Evolutionary conservation across 495 filamentous ascomycete species (phyloP).

Genomic region (Xylaria bambusicola): DNA sequence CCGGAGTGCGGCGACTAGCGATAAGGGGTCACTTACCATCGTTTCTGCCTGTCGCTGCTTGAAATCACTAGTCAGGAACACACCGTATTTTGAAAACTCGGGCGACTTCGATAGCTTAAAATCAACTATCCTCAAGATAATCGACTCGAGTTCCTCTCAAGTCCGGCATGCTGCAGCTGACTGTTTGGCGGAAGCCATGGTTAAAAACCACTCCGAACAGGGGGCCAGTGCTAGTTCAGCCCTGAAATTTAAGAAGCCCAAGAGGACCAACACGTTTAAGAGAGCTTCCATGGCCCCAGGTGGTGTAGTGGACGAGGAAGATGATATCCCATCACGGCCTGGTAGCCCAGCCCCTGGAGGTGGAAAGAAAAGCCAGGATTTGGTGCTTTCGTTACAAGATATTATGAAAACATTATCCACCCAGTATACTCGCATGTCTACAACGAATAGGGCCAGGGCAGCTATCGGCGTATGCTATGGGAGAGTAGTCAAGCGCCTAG

Average conservation of each 20-base stretch:
- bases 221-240: slow-evolving; percentile 53
- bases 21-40: slow-evolving; percentile 83
- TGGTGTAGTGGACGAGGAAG: slow-evolving; percentile 65
- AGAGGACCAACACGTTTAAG: slow-evolving; percentile 65
- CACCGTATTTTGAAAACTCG: slow-evolving; percentile 83
- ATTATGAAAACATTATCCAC: slow-evolving; percentile 77
- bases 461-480: slow-evolving; percentile 88
- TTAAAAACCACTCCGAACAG: slow-evolving; percentile 75
- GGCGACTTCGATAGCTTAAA: slow-evolving; percentile 88
- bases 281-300: slow-evolving; percentile 58
- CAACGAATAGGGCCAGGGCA: slow-evolving; percentile 76
- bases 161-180: slow-evolving; percentile 88
- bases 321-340: slow-evolving; percentile 73
- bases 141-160: slow-evolving; percentile 72
- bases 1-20: slow-evolving; percentile 70
- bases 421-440: slow-evolving; percentile 80
- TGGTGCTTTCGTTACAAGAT: slow-evolving; percentile 75
- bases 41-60: slow-evolving; percentile 78
- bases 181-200: slow-evolving; percentile 74
- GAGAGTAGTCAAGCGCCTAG: slow-evolving; percentile 71
- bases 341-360: slow-evolving; percentile 64
- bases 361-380: slow-evolving; percentile 65
- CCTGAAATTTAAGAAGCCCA: slow-evolving; percentile 71
- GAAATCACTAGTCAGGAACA: slow-evolving; percentile 68
- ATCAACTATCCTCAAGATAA: slow-evolving; percentile 75